Base-by-base conservation (phyloP, 345 rosid genomes). In the Lumnitzera racemosa region DNA sequence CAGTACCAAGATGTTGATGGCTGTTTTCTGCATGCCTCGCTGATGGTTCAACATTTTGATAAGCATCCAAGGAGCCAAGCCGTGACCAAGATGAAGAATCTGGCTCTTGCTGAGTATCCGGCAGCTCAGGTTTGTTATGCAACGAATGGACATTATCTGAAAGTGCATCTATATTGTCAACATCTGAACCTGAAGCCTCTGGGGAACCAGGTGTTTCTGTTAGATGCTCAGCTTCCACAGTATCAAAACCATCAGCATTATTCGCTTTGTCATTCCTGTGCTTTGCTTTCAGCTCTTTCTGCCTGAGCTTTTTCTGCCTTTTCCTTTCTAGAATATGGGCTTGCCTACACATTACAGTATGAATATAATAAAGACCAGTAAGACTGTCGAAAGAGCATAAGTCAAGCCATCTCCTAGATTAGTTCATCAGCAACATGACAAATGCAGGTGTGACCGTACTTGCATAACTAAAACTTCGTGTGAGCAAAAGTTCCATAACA, bases 251-350 rank as follows among this genome's bases (percentile, higher is more conserved):
- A 61, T 72, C 80, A 72, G 74, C 58, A 46, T 62, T 53, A 51
- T 76, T 66, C 58, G 64, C 71, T 51, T 78, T 59, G 58, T 49
- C 79, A 47, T 66, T 67, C 64, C 64, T 77, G 59, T 79, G 91
- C 55, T 84, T 94, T 57, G 84, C 87, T 77, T 78, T 88, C 68
- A 75, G 92, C 58, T 86, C 92, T 68, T 84, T 94, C 74, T 84
- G 96, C 79, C 96, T 75, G 43, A 84, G 87, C 73, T 83, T 86
- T 67, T 84, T 90, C 80, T 74, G 87, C 78, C 84, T 84, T 74
- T 80, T 95, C 81, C 79, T 80, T 74, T 90, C 95, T 80, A 81
- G 66, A 61, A 85, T 80, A 74, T 84, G 89, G 57, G 86, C 88
- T 70, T 80, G 92, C 74, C 96, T 94, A 62, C 58, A 59, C 51